These are phyloP conservation scores for Knoxdaviesia capensis DNA, from an alignment of 2,329 filamentous ascomycete genomes.

Conservation along the genomic window DNA sequence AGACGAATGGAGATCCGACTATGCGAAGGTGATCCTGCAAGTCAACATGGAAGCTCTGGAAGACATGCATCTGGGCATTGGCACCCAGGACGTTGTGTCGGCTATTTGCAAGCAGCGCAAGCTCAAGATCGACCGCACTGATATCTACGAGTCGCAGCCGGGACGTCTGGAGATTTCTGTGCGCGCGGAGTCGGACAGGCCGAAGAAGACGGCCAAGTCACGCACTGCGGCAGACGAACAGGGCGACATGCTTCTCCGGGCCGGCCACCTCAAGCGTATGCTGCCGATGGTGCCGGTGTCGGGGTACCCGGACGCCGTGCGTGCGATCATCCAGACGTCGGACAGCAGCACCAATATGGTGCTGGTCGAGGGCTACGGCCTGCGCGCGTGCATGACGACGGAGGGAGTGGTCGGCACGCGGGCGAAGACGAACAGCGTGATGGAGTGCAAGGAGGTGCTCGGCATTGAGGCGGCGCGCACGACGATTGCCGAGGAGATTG, in stretches of 20 bases:
- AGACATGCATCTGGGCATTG: constrained; percentile 65
- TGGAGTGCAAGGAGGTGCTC: constrained; percentile 72
- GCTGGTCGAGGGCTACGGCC: constrained; percentile 85
- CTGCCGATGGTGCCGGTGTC: constrained; percentile 73
- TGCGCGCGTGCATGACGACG: constrained; percentile 79
- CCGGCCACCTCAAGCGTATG: constrained; percentile 68
- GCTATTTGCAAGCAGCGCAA: constrained; percentile 70
- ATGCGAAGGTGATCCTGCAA: constrained; percentile 59
- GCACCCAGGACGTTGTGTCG: constrained; percentile 47
- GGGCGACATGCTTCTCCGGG: constrained; percentile 43
- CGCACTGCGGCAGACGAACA: constrained; percentile 22
- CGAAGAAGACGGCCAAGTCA: constrained; percentile 24
- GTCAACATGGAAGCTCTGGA: constrained; percentile 64
- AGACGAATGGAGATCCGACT: constrained; percentile 66
- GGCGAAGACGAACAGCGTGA: constrained; percentile 66
- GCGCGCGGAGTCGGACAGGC: constrained; percentile 29
- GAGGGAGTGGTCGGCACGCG: constrained; percentile 67
- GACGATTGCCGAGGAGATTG: constrained; percentile 80
- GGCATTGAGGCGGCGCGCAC: constrained; percentile 86
- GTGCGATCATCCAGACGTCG: constrained; percentile 75
- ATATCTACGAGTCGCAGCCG: constrained; percentile 37
- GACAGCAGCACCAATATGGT: constrained; percentile 50
- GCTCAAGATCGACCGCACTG: constrained; percentile 49
- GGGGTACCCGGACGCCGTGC: constrained; percentile 67
- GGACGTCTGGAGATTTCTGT: constrained; percentile 57